These are phyloP conservation scores for Aspergillus quadrilineatus DNA, from an alignment of 2,329 filamentous ascomycete species.

Conservation along the genomic window DNA sequence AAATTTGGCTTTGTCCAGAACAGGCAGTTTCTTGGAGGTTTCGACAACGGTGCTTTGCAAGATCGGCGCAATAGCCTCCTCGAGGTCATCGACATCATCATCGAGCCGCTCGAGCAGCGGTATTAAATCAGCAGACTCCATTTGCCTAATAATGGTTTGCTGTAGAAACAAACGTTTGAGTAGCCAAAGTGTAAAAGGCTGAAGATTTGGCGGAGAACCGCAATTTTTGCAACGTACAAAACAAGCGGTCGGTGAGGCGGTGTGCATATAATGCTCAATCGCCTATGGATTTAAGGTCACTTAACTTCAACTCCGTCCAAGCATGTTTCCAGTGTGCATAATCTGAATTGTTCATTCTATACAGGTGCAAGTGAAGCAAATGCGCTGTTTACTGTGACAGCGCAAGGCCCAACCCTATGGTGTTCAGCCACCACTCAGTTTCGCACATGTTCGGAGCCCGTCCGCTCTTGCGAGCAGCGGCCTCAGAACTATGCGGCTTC, in stretches of 20 bases:
- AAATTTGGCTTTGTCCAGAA: conserved; percentile 94
- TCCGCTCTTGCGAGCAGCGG: conserved; percentile 33
- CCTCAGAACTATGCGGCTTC: conserved; percentile 19
- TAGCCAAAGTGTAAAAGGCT: neutral
- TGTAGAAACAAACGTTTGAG: neutral
- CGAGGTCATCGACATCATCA: conserved; percentile 74
- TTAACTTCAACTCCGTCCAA: neutral
- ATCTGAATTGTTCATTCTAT: neutral
- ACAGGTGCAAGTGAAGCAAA: neutral
- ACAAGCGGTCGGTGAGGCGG: conserved; percentile 25
- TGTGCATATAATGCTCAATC: neutral
- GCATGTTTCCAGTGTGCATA: neutral
- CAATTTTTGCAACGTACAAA: neutral
- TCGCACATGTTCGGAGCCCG: conserved; percentile 35
- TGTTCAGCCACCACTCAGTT: conserved; percentile 27
- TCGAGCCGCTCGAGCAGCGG: conserved; percentile 73
- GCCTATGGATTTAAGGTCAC: neutral
- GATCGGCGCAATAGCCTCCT: conserved; percentile 72
- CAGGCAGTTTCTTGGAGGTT: conserved; percentile 73
- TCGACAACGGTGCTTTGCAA: conserved; percentile 64
- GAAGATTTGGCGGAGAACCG: conserved; percentile 1
- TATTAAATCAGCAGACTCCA: conserved; percentile 60
- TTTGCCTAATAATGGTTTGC: conserved; percentile 23
- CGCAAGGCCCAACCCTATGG: neutral
- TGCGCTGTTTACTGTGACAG: neutral